A percentile compares a stretch with the other conserved stretches of the same genome.
Evolutionary conservation across 805 yeast genomes (phyloP).

Genomic region (Wickerhamomyces strasburgensis): DNA sequence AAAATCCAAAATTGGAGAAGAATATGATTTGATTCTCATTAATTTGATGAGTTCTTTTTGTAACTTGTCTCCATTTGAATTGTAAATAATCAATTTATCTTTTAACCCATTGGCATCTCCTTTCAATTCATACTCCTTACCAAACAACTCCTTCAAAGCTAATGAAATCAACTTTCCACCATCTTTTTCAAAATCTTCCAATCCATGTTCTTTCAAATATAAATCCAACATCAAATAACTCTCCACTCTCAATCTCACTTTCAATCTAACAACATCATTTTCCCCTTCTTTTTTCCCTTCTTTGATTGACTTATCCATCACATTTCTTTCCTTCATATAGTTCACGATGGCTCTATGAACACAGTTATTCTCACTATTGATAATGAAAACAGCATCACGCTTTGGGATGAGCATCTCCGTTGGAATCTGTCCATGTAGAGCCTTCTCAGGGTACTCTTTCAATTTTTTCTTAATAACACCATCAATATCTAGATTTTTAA

Average conservation of each 20-base stretch:
- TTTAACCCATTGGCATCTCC: constrained; percentile 28
- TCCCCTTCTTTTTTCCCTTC: neutral
- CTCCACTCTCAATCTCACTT: constrained; percentile 19
- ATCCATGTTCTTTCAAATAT: constrained; percentile 5
- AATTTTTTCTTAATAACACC: constrained; percentile 16
- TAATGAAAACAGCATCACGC: constrained; percentile 16
- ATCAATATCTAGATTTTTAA: constrained; percentile 22
- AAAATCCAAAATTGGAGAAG: constrained; percentile 16
- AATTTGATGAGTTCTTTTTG: no score
- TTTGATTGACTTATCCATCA: neutral
- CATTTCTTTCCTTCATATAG: constrained; percentile 7
- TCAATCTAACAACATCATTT: constrained; percentile 11
- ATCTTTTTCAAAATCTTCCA: neutral
- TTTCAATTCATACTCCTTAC: no score
- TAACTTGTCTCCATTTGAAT: constrained; percentile 15
- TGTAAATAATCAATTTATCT: constrained; percentile 26
- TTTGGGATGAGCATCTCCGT: constrained; percentile 15
- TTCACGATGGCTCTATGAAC: constrained; percentile 8
- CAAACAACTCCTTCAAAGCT: no score
- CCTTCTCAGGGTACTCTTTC: constrained; percentile 26
- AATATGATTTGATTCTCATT: constrained; percentile 4
- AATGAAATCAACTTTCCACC: constrained; percentile 7
- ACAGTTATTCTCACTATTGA: constrained; percentile 7
- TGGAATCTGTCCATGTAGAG: constrained; percentile 23
- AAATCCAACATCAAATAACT: constrained; percentile 14